These are phyloP conservation scores for Obelidium mucronatum DNA, from an alignment of 192 early-diverging fungal species.

Conservation along the genomic window DNA sequence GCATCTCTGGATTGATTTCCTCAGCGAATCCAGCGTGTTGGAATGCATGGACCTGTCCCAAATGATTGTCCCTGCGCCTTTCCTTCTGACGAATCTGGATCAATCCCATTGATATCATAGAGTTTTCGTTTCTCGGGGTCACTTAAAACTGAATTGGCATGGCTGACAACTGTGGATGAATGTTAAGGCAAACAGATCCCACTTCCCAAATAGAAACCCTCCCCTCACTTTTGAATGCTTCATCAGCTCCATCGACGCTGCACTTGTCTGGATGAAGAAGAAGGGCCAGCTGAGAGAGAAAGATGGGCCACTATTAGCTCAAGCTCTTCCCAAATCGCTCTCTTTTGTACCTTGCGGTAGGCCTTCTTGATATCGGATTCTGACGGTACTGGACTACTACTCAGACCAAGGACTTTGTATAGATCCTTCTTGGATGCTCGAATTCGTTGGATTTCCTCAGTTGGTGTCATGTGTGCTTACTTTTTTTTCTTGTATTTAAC, in stretches of 20 bases:
- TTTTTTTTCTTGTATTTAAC: no score
- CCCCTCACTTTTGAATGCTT: conserved; percentile 90
- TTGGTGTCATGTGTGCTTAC: conserved; percentile 80
- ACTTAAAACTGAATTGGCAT: conserved; percentile 80
- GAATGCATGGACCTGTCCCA: conserved; percentile 23
- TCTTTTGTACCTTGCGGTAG: conserved; percentile 74
- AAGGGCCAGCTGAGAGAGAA: conserved; percentile 66
- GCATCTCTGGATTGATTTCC: conserved; percentile 65
- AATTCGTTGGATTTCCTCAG: conserved; percentile 79
- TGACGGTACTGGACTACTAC: conserved; percentile 55
- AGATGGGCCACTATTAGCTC: not conserved
- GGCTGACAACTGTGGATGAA: conserved; percentile 65
- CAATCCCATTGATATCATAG: conserved; percentile 78
- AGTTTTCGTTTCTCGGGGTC: conserved; percentile 79
- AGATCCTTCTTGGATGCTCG: conserved; percentile 69
- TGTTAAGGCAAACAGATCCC: not conserved
- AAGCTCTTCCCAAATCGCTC: conserved; percentile 10
- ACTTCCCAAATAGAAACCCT: no score
- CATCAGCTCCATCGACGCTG: conserved; percentile 81
- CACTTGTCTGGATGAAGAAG: conserved; percentile 91
- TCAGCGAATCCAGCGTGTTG: conserved; percentile 15
- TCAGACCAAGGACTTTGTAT: conserved; percentile 75
- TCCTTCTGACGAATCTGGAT: conserved; percentile 49
- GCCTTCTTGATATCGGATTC: conserved; percentile 84
- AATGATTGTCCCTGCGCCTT: not conserved